These are phyloP conservation scores for Pichia paraexigua DNA, from an alignment of 805 yeast genomes.

Conservation along the genomic window DNA sequence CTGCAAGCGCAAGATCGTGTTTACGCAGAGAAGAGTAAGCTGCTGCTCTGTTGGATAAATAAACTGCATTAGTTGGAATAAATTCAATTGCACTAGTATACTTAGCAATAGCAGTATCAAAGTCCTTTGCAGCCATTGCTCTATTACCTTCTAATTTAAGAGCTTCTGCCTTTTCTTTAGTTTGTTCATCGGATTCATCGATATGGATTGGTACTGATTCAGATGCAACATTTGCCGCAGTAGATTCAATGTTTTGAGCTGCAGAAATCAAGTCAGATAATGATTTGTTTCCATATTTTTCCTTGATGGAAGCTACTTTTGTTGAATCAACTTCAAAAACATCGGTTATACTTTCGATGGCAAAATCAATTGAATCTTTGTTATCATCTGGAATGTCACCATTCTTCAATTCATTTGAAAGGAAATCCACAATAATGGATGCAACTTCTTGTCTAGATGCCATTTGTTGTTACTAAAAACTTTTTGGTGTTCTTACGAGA, in stretches of 20 bases:
- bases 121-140: conserved; percentile 74
- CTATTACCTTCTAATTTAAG: conserved; percentile 84
- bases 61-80: conserved; percentile 70
- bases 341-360: conserved; percentile 85
- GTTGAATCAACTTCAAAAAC: conserved; percentile 57
- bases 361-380: conserved; percentile 85
- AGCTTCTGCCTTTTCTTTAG: conserved; percentile 68
- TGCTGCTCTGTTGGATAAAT: conserved; percentile 92
- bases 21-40: conserved; percentile 76
- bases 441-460: conserved; percentile 58
- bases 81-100: conserved; percentile 75
- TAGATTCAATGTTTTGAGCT: conserved; percentile 5
- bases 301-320: conserved; percentile 23
- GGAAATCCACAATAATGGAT: conserved; percentile 63
- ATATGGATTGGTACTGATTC: conserved; percentile 34
- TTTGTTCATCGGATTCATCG: conserved; percentile 38
- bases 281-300: conserved; percentile 40
- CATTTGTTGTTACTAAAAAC: conserved; percentile 4
- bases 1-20: conserved; percentile 70
- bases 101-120: conserved; percentile 58
- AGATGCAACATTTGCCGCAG: conserved; percentile 7
- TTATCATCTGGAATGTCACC: conserved; percentile 71
- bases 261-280: conserved; percentile 37
- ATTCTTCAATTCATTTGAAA: conserved; percentile 48
- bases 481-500: not conserved